Conservation (phyloP, 2,329 filamentous ascomycete species). For the Paecilomyces sp. region DNA sequence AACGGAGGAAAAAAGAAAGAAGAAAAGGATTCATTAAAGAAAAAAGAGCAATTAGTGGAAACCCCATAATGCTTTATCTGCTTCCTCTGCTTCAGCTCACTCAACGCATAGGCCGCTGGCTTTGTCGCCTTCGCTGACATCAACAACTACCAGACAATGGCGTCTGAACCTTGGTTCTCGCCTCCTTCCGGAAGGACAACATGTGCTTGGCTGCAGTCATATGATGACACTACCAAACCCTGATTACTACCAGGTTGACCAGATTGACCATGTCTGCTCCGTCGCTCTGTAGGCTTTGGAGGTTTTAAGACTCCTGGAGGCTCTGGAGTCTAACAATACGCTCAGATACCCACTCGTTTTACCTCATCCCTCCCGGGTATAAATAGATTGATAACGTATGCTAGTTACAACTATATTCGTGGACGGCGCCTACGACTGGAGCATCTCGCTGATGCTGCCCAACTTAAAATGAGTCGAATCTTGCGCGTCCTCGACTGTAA, state of each 20-base stretch:
- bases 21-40: not conserved
- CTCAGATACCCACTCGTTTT: not conserved
- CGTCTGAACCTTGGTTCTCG: not conserved
- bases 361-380: not conserved
- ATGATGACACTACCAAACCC: not conserved
- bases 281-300: not conserved
- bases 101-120: not conserved
- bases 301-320: not conserved
- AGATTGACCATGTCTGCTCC: too few relatives aligned
- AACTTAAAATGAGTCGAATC: not conserved
- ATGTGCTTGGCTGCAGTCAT: not conserved
- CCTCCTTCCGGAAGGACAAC: not conserved
- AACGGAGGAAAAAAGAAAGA: not conserved
- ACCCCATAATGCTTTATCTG: too few relatives aligned
- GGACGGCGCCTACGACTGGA: not conserved
- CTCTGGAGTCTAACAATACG: not conserved
- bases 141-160: not conserved
- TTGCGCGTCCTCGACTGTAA: not conserved
- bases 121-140: not conserved
- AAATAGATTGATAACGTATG: not conserved
- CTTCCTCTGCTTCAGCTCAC: too few relatives aligned
- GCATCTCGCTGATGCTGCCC: not conserved
- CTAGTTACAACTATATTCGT: not conserved
- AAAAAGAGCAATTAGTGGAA: not conserved
- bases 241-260: not conserved